phyloP scores from a whole-genome alignment of 306 rosid genomes.

The Malus asiatica region DNA sequence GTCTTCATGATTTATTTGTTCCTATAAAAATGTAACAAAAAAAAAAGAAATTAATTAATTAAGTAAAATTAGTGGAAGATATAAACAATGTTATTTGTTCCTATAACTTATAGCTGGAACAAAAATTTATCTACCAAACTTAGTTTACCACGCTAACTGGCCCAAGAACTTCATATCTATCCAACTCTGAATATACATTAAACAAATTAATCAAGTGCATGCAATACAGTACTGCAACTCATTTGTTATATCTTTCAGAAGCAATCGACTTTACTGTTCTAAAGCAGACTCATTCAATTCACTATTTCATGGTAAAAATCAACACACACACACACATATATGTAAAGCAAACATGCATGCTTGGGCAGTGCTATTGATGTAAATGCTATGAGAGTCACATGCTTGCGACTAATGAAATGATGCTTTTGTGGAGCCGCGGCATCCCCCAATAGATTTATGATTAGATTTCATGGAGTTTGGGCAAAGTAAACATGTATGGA shows the following conservation, averaged over 20 bases:
- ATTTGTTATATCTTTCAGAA: background rate
- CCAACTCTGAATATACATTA: background rate
- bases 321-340: background rate
- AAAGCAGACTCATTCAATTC: background rate
- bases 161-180: background rate
- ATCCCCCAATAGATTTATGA: constrained; percentile 16
- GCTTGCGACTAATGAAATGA: constrained; percentile 34
- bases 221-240: background rate
- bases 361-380: background rate
- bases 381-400: constrained; percentile 14
- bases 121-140: background rate
- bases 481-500: constrained; percentile 4
- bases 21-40: too few relatives aligned
- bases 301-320: background rate
- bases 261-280: background rate
- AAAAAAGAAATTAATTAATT: background rate
- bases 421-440: constrained; percentile 31
- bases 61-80: background rate
- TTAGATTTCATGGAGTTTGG: constrained; percentile 35
- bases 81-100: background rate
- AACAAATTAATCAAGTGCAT: background rate
- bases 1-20: too few relatives aligned
- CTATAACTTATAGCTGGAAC: background rate
- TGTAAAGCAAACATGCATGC: background rate
- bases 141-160: background rate